Evolutionary conservation across 176 grass and related monocot genomes (phyloP), one percentile per base, ranked within the genome.

Genomic region (Oryza officinalis): DNA sequence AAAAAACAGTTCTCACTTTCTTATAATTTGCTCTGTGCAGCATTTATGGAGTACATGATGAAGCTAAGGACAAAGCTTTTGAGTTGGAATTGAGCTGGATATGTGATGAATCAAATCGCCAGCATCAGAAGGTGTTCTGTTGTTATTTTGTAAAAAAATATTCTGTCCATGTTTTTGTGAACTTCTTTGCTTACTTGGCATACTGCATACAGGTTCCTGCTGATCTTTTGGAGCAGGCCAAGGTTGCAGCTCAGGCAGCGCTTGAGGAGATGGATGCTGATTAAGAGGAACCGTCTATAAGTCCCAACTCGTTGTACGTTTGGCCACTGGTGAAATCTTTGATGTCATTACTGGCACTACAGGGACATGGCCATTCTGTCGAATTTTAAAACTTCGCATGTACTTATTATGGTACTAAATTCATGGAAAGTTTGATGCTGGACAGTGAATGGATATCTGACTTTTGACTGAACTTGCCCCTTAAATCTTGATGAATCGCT

Each of bases 11-110:
- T 61, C 57, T 60, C 22, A 46, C 11, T 45, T 71, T 44, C 61
- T 63, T 31, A 75, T 38, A 38, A 67, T 79, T 5, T 49, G 11
- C 10, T 31, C 4, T 66, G 80, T 85, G 46, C 81, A 94, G 92
- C 90, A 97, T 97, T 83, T 89, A 92, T 83, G 94, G 90, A 61
- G 90, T 94, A 17, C 94, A 97, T 86, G 94, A 97, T 38, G 94
- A 94, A 73, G 90, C 90, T 4, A 97, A 92, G 75, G 90, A 97
- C 78, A 97, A 97, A 89, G 90, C 90, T 79, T 94, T 92, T 67
- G 92, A 92, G 72, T 77, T 94, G 83, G 94, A 94, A 78, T 78
- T 94, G 90, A 97, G 94, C 78, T 97, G 94, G 92, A 76, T 97
- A 27, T 94, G 94, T 76, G 89, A 97, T 57, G 94, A 97, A 76